Evolutionary conservation across 768 basidiomycete genomes (phyloP), one percentile per base, ranked within the genome.

Genomic region (Mycena galopus): DNA sequence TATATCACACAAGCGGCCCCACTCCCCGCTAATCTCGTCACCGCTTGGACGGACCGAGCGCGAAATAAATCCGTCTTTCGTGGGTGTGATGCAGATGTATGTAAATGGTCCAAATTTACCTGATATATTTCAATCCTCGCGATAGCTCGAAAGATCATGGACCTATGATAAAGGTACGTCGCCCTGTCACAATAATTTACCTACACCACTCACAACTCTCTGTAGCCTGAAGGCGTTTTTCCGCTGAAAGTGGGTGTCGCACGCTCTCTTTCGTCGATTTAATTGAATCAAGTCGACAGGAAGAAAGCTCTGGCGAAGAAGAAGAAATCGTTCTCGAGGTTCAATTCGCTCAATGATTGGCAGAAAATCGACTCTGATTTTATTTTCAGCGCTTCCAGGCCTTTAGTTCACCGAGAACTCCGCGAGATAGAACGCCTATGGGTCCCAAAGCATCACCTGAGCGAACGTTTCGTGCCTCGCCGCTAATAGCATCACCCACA

Each of bases 1-100:
- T 37, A 21, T 30, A 63, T 64, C 50, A 35, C 8, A n/a, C 62
- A 29, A n/a, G 62, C 62, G 50, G 50, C 50, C 62, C 47, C 44
- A 47, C 60, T 62, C 62, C 50, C 50, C 47, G 62, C 32, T 21
- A 64, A 62, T 62, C 42, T 53, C 47, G 53, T 64, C 50, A 37
- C 44, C 62, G 62, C 62, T 53, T 33, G 47, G 62, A 50, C 50
- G 47, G 50, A 37, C 44, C 33, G 47, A 63, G 30, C 16, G 60
- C 60, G 12, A 35, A n/a, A n/a, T n/a, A n/a, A n/a, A n/a, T n/a
- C n/a, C n/a, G n/a, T n/a, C n/a, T n/a, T n/a, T n/a, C n/a, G n/a
- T n/a, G n/a, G n/a, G n/a, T n/a, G n/a, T n/a, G n/a, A n/a, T n/a
- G n/a, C n/a, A n/a, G n/a, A n/a, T n/a, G n/a, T n/a, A n/a, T n/a